Evolutionary conservation across 805 yeast species (phyloP), one percentile per base, ranked within the genome.

Genomic region (Yarrowia sp.): DNA sequence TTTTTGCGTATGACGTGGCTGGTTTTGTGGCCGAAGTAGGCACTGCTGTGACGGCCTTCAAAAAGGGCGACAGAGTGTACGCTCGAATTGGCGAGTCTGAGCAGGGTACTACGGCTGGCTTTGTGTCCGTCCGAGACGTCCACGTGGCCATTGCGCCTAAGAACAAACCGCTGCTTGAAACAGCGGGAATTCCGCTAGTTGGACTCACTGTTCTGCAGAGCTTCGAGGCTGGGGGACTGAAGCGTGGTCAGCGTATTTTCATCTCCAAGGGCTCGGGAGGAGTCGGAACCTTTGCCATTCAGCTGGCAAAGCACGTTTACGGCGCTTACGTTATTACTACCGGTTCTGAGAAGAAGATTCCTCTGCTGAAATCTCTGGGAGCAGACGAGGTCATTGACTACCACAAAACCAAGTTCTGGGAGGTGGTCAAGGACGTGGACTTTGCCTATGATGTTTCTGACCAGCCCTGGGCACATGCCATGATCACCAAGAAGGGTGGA

Each of bases 1-100:
- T 67, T 8, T 30, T 67, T 22, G 74, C 73, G 4, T 51, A 38
- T 6, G 74, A 72, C 40, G 64, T 67, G 11, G 67, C 74, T 4
- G 74, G 74, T 10, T 43, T 40, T 4, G 70, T 72, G 17, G 70
- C 52, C 17, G 71, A 54, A 32, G 67, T 67, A 12, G 74, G 74
- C 6, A 35, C 67, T 5, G 70, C 68, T 3, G 65, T 30, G 16
- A 21, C 67, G 0, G 40, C 32, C 12, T 64, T 69, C 59, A 65
- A 65, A 22, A 65, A 36, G 41, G 74, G 74, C 22, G 71, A 69
- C 28, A 64, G 65, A 36, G 68, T 70, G 11, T 66, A 35, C 36
- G 52, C 69, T 24, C 46, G 67, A 12, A 41, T 64, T 4, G 66
- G 62, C 21, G 44, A 36, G n/a, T 33, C 46, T 9, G 44, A 33